phyloP scores from a whole-genome alignment of 1,139 yeast genomes.

The Yamadazyma taylorii region DNA sequence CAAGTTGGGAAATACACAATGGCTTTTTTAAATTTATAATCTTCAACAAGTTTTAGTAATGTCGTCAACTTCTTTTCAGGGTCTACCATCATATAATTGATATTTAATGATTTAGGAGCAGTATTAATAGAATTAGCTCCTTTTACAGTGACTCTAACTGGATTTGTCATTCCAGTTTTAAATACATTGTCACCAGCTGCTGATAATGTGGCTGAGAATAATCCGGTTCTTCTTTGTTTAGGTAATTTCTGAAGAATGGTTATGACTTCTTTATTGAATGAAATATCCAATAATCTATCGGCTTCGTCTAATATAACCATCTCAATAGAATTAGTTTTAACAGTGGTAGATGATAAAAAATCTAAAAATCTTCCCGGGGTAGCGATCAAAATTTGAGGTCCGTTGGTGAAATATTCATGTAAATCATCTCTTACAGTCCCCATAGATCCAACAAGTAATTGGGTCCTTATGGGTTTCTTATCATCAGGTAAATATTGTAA shows the following conservation, averaged over 20 bases:
- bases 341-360: constrained; percentile 52
- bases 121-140: constrained; percentile 36
- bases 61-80: constrained; percentile 63
- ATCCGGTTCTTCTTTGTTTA: constrained; percentile 88
- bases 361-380: constrained; percentile 92
- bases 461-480: constrained; percentile 50
- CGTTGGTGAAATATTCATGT: constrained; percentile 48
- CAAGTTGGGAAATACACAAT: constrained; percentile 95
- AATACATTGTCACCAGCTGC: constrained; percentile 72
- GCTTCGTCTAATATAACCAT: constrained; percentile 89
- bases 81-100: constrained; percentile 60
- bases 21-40: constrained; percentile 64
- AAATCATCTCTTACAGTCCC: constrained; percentile 74
- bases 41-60: constrained; percentile 53
- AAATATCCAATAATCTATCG: constrained; percentile 78
- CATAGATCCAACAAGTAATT: constrained; percentile 78
- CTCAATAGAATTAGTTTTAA: constrained; percentile 63
- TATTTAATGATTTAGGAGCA: constrained; percentile 64
- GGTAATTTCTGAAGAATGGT: constrained; percentile 69
- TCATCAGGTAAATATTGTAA: constrained; percentile 61
- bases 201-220: constrained; percentile 87
- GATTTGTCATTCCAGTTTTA: constrained; percentile 84
- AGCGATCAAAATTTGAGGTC: constrained; percentile 79
- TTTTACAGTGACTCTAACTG: constrained; percentile 79
- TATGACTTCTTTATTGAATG: constrained; percentile 70